Base-by-base conservation (phyloP, 306 rosid genomes). In the Vicia villosa region DNA sequence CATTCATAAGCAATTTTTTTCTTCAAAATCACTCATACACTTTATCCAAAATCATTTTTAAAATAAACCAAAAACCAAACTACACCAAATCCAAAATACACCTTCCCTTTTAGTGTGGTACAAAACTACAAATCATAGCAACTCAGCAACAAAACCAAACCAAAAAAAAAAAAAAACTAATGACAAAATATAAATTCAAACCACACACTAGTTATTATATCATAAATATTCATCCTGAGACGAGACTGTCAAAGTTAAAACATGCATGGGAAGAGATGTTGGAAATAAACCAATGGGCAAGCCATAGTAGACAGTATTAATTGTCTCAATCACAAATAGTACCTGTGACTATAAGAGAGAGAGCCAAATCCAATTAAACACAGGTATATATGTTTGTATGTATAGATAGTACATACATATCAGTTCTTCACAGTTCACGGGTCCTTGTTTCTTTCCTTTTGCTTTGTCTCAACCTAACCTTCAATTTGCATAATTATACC, bases 191-290 rank as follows among this genome's bases (percentile, higher is more conserved):
- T 22, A 4, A 14, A 49, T 49, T 5, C 13, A 15, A 7, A 8
- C 8, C 19, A 46, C 0, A 8, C 26, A 1, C 1, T 22, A 22
- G 3, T 24, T 24, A 59, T 67, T 14, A 68, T 76, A 78, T 84
- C 70, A 34, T 34, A 34, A 34, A 34, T 7, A 34, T 34, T 34
- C 38, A 70, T 30, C 38, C 56, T 16, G 49, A 74, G 47, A 9
- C 2, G 11, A 56, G 30, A 19, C 4, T 47, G 54, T 9, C 0
- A 62, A 21, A 69, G 74, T 75, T 52, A 72, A 75, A 69, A 38
- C 57, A 46, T 77, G 85, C 79, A 80, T 83, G 85, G 87, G 87
- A 85, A 71, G 59, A 69, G 84, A 73, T 73, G 69, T 77, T 72
- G 86, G 81, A 82, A 82, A n/a, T 34, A 74, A 80, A 45, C 65